Percentiles rank a stretch among this genome's conserved stretches.
Evolutionary conservation across 495 filamentous ascomycete genomes (phyloP).

Genomic region (Polyplosphaeria fusca): DNA sequence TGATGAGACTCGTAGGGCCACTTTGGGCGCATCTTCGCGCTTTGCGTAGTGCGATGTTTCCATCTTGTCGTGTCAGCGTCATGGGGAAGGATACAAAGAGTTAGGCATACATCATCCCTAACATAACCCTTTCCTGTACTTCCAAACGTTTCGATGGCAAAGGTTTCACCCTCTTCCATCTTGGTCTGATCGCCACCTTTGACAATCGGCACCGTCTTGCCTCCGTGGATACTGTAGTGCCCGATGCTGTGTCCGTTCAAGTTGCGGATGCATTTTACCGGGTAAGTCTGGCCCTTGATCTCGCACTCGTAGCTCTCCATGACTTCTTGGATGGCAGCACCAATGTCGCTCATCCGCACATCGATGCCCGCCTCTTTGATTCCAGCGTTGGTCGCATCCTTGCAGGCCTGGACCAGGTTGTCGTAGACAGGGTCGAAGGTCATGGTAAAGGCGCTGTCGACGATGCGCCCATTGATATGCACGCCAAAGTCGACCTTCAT

Average conservation of each 20-base stretch:
- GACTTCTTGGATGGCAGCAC: constrained; percentile 61
- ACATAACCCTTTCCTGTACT: constrained; percentile 55
- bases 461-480: constrained; percentile 63
- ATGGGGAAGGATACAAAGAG: constrained; percentile 10
- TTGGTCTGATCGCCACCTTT: constrained; percentile 57
- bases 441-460: constrained; percentile 64
- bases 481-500: constrained; percentile 70
- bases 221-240: constrained; percentile 59
- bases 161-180: constrained; percentile 66
- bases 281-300: constrained; percentile 53
- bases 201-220: constrained; percentile 60
- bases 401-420: constrained; percentile 57
- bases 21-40: constrained; percentile 49
- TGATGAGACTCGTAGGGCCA: constrained; percentile 51
- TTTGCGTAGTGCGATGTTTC: constrained; percentile 56
- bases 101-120: constrained; percentile 39
- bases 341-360: constrained; percentile 58
- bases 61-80: constrained; percentile 42
- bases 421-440: constrained; percentile 61
- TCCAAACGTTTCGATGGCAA: constrained; percentile 66
- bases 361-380: constrained; percentile 62
- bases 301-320: constrained; percentile 68
- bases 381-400: constrained; percentile 63
- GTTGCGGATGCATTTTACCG: constrained; percentile 58
- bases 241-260: constrained; percentile 60